A percentile compares a stretch with the other conserved stretches of the same genome.
Evolutionary conservation across 179 eudicot species (phyloP).

Genomic region (Corrigiola litoralis): DNA sequence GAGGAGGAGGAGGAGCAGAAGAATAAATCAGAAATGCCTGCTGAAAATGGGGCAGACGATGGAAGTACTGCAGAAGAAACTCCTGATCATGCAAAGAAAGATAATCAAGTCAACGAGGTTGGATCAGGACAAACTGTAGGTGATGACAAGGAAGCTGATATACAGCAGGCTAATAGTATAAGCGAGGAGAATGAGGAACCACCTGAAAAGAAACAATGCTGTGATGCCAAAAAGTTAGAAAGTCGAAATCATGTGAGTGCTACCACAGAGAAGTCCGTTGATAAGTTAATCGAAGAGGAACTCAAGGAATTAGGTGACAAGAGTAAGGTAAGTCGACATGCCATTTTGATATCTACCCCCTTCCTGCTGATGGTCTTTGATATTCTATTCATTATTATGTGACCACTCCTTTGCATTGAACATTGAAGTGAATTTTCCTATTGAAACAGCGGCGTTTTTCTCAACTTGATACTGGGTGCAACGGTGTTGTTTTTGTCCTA

Average conservation of each 20-base stretch:
- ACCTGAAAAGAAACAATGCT: slow-evolving; percentile 55
- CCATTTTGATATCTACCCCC: not conserved
- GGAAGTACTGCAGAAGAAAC: slow-evolving; percentile 24
- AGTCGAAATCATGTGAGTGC: slow-evolving; percentile 17
- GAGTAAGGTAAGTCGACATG: slow-evolving; percentile 60
- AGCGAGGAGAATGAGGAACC: slow-evolving; percentile 46
- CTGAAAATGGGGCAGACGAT: slow-evolving; percentile 24
- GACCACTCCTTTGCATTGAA: not conserved
- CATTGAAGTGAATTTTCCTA: not conserved
- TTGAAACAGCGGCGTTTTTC: slow-evolving; percentile 72
- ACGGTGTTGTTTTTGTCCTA: slow-evolving; percentile 80
- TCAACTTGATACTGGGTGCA: slow-evolving; percentile 88
- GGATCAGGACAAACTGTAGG: slow-evolving; percentile 10
- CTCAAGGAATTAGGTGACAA: slow-evolving; percentile 76
- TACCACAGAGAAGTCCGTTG: slow-evolving; percentile 62
- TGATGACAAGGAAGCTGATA: slow-evolving; percentile 22
- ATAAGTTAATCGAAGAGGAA: slow-evolving; percentile 83
- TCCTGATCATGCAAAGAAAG: slow-evolving; percentile 26
- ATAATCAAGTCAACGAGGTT: slow-evolving; percentile 17
- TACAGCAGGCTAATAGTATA: slow-evolving; percentile 15
- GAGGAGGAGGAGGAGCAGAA: slow-evolving; percentile 26
- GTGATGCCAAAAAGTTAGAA: slow-evolving; percentile 29
- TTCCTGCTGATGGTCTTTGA: too few species aligned
- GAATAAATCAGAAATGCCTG: slow-evolving; percentile 25
- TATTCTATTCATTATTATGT: not conserved